Conservation (phyloP, 306 rosid genomes). For the Lagenaria siceraria region DNA sequence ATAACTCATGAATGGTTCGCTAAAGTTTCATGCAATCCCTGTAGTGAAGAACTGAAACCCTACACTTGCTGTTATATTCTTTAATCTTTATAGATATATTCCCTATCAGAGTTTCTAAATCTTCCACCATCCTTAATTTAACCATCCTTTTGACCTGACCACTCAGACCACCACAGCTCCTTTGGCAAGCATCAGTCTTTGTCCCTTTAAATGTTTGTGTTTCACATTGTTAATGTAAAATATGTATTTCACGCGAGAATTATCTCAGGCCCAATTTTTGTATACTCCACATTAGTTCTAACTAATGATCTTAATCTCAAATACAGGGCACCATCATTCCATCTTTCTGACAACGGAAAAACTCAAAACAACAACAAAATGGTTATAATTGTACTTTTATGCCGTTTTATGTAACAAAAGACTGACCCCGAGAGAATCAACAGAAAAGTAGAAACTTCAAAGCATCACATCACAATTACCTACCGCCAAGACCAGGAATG, state of each 20-base stretch:
- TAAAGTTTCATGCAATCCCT: background rate
- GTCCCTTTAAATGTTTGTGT: background rate
- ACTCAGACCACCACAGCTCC: background rate
- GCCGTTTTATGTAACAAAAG: background rate
- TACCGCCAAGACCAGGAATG: conserved; percentile 92
- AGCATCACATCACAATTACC: conserved; percentile 21
- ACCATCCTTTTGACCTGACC: background rate
- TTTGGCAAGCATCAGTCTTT: background rate
- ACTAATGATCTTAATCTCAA: background rate
- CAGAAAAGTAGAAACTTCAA: background rate
- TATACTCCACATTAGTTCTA: background rate
- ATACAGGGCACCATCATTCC: background rate
- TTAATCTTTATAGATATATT: background rate
- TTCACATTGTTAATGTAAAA: background rate
- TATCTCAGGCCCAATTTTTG: background rate
- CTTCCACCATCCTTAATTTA: background rate
- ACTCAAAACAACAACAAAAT: background rate
- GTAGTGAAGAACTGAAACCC: background rate
- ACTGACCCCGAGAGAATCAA: conserved; percentile 1
- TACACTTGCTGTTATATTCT: background rate
- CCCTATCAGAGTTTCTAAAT: background rate
- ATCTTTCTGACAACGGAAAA: background rate
- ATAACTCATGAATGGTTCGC: no score
- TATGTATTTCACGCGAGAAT: background rate
- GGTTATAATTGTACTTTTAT: background rate